Evolutionary conservation across 441 rosid species (phyloP).

Genomic region (Adansonia gregorii): DNA sequence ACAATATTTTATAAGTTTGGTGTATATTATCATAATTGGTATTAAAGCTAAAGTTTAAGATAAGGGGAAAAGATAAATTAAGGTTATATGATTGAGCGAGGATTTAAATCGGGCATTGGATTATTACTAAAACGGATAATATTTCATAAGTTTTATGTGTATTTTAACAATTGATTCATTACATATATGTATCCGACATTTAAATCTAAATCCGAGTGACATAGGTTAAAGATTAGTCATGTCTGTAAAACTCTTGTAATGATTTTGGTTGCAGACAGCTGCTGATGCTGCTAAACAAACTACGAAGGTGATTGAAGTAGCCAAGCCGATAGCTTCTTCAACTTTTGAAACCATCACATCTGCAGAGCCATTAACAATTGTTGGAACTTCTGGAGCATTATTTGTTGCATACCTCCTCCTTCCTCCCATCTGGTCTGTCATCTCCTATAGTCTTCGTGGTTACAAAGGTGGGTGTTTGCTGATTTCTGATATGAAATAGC

Average conservation of each 20-base stretch:
- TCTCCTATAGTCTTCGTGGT: slow-evolving; percentile 77
- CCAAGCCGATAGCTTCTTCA: slow-evolving; percentile 87
- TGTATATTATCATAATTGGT: too few relatives aligned
- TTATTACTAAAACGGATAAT: too few relatives aligned
- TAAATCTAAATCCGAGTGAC: too few relatives aligned
- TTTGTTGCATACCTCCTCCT: slow-evolving; percentile 65
- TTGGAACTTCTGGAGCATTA: slow-evolving; percentile 66
- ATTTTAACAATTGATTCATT: too few relatives aligned
- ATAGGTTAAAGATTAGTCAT: background rate
- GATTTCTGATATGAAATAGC: slow-evolving; percentile 9
- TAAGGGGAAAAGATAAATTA: too few relatives aligned
- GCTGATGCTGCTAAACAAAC: slow-evolving; percentile 77
- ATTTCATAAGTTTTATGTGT: too few relatives aligned
- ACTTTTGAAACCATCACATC: slow-evolving; percentile 72
- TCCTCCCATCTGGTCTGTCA: slow-evolving; percentile 74
- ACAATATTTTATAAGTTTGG: too few relatives aligned
- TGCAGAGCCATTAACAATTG: slow-evolving; percentile 68
- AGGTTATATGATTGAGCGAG: too few relatives aligned
- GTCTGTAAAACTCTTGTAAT: slow-evolving; percentile 11
- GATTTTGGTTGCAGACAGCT: slow-evolving; percentile 54
- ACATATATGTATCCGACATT: too few relatives aligned
- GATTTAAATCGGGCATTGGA: too few relatives aligned
- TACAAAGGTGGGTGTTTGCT: slow-evolving; percentile 62
- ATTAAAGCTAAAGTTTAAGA: too few relatives aligned
- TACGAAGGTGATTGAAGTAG: slow-evolving; percentile 59